Evolutionary conservation across 768 basidiomycete species (phyloP).

Genomic region (Arthromyces matolae): DNA sequence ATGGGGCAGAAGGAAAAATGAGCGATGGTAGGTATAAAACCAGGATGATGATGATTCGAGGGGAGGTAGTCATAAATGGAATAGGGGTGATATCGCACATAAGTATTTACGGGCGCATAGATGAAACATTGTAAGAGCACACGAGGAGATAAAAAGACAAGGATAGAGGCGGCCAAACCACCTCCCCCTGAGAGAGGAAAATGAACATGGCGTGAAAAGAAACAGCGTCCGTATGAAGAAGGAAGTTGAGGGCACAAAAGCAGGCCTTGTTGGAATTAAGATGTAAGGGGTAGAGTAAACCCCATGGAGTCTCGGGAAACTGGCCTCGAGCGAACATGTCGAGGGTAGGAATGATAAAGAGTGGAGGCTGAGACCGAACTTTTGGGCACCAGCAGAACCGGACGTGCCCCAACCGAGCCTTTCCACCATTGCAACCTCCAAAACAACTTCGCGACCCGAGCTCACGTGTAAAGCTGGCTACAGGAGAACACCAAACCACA

Average conservation of each 20-base stretch:
- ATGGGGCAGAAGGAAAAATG: constrained; percentile 14
- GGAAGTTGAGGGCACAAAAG: constrained; percentile 25
- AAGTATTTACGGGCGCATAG: constrained; percentile 30
- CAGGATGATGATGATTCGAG: constrained; percentile 2
- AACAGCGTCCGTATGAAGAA: constrained; percentile 73
- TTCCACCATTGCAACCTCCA: constrained; percentile 27
- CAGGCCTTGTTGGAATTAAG: constrained; percentile 24
- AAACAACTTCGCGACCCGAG: constrained; percentile 15
- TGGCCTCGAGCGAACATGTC: constrained; percentile 4
- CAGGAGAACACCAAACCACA: constrained; percentile 30
- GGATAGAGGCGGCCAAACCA: constrained; percentile 20
- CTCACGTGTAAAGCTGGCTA: constrained; percentile 25
- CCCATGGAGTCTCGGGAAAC: constrained; percentile 8
- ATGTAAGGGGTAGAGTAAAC: constrained; percentile 24
- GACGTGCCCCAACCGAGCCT: constrained; percentile 38
- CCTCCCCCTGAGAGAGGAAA: constrained; percentile 11
- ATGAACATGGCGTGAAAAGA: constrained; percentile 45
- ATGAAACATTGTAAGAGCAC: constrained; percentile 18
- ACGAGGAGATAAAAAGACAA: constrained; percentile 16
- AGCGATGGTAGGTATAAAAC: constrained; percentile 12
- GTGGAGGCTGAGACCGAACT: constrained; percentile 27
- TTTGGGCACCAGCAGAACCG: constrained; percentile 31
- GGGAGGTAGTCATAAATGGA: constrained; percentile 19
- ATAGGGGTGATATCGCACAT: constrained; percentile 11
- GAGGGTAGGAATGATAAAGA: constrained; percentile 20